Base-by-base conservation (phyloP, 495 filamentous ascomycete genomes). In the Xylaria sp. region DNA sequence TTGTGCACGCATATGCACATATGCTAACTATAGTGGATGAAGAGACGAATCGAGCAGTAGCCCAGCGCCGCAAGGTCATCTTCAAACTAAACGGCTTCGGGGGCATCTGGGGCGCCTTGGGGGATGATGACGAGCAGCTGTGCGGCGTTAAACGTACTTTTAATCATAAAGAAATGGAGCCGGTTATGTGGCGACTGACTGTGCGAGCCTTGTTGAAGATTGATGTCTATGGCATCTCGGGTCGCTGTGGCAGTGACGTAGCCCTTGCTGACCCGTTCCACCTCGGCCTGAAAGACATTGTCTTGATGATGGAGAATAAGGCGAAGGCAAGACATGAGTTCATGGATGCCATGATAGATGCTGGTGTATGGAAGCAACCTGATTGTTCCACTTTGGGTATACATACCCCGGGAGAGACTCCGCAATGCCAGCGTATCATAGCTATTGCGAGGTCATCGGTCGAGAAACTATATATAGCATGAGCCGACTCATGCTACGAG, bases 1-100 rank as follows among this genome's bases (percentile, higher is more conserved):
- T 90, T 37, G 88, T 88, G 24, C 85, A 90, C 75, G 82, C 87
- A 3, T 93, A 88, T 77, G 78, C 77, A 65, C 77, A 69, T 53
- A 82, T 88, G 37, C 74, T 88, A 1, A 68, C 53, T 21, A 80
- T 84, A 71, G 78, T 87, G 19, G 86, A 88, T 69, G 76, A 74
- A 21, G 82, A 83, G 52, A 75, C 82, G 1, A 64, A 76, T 0
- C 71, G 53, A 0, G 86, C 86, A 11, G 75, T 79, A 12, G 73
- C 72, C 1, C 77, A 81, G 50, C 75, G 77, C n/a, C 76, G 79
- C 41, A 78, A 77, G n/a, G 76, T 85, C n/a, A 50, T 67, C 6
- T 87, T 87, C 69, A 75, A 75, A 11, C 78, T 88, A 1, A 67
- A 69, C 31, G 79, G 78, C 9, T 82, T 86, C 74, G 86, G 86